phyloP scores from a whole-genome alignment of 768 basidiomycete species.

The Pleurotus eryngii region DNA sequence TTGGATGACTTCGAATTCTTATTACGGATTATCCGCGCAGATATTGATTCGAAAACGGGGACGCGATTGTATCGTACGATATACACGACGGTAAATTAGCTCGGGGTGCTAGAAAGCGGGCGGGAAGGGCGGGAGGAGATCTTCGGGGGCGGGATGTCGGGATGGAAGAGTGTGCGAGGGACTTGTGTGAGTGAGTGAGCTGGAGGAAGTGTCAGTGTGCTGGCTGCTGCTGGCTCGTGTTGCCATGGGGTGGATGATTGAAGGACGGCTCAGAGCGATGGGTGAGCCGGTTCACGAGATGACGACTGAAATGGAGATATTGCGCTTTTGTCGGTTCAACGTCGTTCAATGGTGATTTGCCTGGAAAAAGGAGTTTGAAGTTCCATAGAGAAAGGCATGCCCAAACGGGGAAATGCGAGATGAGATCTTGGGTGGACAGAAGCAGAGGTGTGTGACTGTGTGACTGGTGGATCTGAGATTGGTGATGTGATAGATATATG shows the following conservation, averaged over 20 bases:
- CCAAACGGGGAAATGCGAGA: background rate
- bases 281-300: background rate
- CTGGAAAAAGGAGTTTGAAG: background rate
- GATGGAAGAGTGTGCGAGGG: too few species aligned
- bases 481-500: background rate
- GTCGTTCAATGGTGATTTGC: background rate
- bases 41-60: too few species aligned
- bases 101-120: too few species aligned
- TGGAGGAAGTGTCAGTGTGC: background rate
- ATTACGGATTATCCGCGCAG: too few species aligned
- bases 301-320: conserved; percentile 6
- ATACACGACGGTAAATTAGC: too few species aligned
- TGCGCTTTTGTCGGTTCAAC: conserved; percentile 4
- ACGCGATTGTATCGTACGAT: too few species aligned
- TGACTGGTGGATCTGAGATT: background rate
- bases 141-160: too few species aligned
- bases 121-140: too few species aligned
- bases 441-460: background rate
- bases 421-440: background rate
- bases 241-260: background rate
- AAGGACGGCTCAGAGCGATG: background rate
- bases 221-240: conserved; percentile 1
- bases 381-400: background rate
- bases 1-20: too few species aligned
- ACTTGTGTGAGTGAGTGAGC: background rate